Conservation (phyloP, 106 monocot genomes). For the Ottelia alismoides region DNA sequence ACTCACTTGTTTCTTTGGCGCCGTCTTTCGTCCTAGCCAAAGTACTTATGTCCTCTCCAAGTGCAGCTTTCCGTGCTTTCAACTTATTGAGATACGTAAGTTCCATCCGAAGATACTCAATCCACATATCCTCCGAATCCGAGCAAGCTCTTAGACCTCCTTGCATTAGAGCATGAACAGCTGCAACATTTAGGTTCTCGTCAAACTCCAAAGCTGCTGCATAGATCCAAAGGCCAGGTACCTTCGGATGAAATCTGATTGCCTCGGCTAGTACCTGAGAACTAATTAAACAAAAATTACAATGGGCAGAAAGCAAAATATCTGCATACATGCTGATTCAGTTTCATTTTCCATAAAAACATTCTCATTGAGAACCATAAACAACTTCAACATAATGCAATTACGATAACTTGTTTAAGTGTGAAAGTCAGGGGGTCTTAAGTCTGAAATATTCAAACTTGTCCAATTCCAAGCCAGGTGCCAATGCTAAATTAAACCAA, state of each 20-base stretch:
- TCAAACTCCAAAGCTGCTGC: conserved; percentile 96
- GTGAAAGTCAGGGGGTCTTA: not conserved
- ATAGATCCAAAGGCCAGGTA: conserved; percentile 93
- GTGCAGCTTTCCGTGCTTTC: conserved; percentile 64
- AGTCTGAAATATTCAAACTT: not conserved
- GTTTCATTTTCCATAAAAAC: too few relatives aligned
- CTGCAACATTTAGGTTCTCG: conserved; percentile 71
- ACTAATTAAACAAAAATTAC: not conserved
- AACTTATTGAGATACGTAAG: conserved; percentile 90
- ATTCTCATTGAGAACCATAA: too few relatives aligned
- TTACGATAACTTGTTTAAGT: not conserved
- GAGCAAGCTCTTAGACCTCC: conserved; percentile 78
- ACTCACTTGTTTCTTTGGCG: conserved; percentile 5
- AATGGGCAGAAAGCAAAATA: not conserved
- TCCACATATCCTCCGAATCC: conserved; percentile 78
- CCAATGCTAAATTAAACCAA: too few relatives aligned
- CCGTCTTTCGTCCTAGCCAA: conserved; percentile 8
- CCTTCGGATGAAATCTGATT: conserved; percentile 74
- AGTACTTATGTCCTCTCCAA: conserved; percentile 46
- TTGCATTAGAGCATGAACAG: conserved; percentile 87
- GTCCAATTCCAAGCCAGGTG: not conserved
- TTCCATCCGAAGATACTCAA: conserved; percentile 94
- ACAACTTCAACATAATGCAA: not conserved
- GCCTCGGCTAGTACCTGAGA: conserved; percentile 59
- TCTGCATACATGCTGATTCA: too few relatives aligned